Evolutionary conservation across 495 filamentous ascomycete genomes (phyloP), one percentile per base, ranked within the genome.

Genomic region (Neurospora tetraspora): DNA sequence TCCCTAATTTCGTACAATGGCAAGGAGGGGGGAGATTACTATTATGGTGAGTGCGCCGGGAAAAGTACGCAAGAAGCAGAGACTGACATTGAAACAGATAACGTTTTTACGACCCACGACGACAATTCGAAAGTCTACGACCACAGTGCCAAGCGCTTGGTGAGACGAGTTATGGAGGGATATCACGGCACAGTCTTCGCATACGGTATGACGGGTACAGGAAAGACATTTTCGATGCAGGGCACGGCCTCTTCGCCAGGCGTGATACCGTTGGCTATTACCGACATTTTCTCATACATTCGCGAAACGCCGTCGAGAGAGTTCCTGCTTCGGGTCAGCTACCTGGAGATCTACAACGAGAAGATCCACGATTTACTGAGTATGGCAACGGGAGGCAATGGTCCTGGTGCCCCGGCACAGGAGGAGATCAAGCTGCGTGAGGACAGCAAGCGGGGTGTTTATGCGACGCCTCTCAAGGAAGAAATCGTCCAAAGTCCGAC

Each of bases 201-300:
- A 23, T 99, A 99, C 82, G 96, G 96, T 77, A 98, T 98, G 96
- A 99, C 96, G 31, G 96, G 96, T 47, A 99, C 96, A 3, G 96
- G 96, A 59, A 99, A 99, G 81, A 99, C 96, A 11, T 99, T 98
- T 76, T 97, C 94, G 65, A 99, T 99, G 96, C 96, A 99, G 81
- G 96, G 96, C 73, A 99, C 96, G 34, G 94, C 96, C 69, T 93
- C 92, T 5, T 96, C 92, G n/a, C 96, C 96, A 3, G 96, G 96
- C 80, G 96, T 99, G 39, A 99, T 99, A 69, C 96, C 96, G 11
- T 86, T 99, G 31, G 96, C 96, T 70, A 98, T 99, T 76, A 98
- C 94, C 69, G 96, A 99, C 78, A 99, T 99, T 39, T 99, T 99
- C 81, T 98, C 96, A 0, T 99, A 95, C 81, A 99, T 99, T 77